Evolutionary conservation across 2,329 filamentous ascomycete species (phyloP), one percentile per base, ranked within the genome.

Genomic region (Ophiostoma fasciatum): DNA sequence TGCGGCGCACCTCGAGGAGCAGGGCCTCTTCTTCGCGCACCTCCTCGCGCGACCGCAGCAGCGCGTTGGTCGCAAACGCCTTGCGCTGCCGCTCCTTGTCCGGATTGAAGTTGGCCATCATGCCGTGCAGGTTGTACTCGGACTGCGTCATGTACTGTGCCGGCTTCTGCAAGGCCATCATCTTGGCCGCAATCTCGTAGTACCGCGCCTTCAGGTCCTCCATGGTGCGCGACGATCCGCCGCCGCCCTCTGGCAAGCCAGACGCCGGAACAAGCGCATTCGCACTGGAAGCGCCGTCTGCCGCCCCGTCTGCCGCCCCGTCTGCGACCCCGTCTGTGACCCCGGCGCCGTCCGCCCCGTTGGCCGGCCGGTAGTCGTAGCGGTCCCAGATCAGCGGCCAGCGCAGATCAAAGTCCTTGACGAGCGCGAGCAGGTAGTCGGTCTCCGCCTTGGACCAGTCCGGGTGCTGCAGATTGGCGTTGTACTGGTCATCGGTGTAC

Each of bases 371-470:
- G 53, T 73, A 93, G 36, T 93, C 82, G 59, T 94, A 98, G 39
- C 88, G 81, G 55, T 98, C 90, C 65, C 79, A 83, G 41, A 98
- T 82, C 13, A 96, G 56, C 4, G 88, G 71, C 85, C 90, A 98
- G 46, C 90, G 78, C 41, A 94, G 67, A 51, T 93, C 84, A 51
- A 77, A 94, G 31, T 87, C 79, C 39, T 68, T 68, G 12, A 74
- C 82, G 25, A 88, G 54, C 4, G 72, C 63, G 52, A 96, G 70
- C 43, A 98, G 59, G 51, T 94, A 94, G 52, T 94, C 85, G 8
- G 90, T 98, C 59, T 98, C 90, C 48, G 90, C 79, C 50, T 80
- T 83, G 12, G 81, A 78, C 90, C 90, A 98, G 47, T 88, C 77
- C 12, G 73, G 63, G 50, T 67, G 79, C 47, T 75, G 69, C 34